Conservation (phyloP, 805 yeast genomes). For the Lipomyces mesembrius region DNA sequence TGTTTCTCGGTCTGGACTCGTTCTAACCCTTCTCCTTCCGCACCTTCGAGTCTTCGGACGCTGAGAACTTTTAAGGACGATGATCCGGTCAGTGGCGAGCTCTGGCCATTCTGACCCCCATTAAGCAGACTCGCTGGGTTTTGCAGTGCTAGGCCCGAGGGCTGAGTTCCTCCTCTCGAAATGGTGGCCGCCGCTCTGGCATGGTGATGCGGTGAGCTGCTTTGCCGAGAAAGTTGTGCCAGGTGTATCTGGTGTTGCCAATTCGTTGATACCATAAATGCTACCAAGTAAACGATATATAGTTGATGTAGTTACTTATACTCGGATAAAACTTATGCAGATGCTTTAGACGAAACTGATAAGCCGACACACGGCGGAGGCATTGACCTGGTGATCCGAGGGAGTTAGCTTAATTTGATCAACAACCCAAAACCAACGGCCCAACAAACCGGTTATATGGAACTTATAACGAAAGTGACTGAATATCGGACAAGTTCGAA, state of each 20-base stretch:
- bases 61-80: background rate
- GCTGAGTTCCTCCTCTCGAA: slow-evolving; percentile 52
- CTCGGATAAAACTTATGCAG: background rate
- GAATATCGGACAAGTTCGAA: background rate
- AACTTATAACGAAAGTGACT: background rate
- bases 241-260: slow-evolving; percentile 85
- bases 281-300: background rate
- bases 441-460: background rate
- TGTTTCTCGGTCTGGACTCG: slow-evolving; percentile 16
- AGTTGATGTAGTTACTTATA: background rate
- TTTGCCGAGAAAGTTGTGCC: slow-evolving; percentile 69
- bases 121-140: slow-evolving; percentile 33
- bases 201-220: slow-evolving; percentile 74
- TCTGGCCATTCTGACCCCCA: slow-evolving; percentile 37
- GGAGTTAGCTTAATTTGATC: slow-evolving; percentile 1
- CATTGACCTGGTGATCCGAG: background rate
- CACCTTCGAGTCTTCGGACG: slow-evolving; percentile 38
- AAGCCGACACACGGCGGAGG: slow-evolving; percentile 2
- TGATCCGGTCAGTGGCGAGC: slow-evolving; percentile 34
- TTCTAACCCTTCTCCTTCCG: slow-evolving; percentile 43
- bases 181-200: slow-evolving; percentile 81
- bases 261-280: slow-evolving; percentile 30
- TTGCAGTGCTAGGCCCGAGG: slow-evolving; percentile 31
- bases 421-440: background rate
- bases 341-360: background rate